These are phyloP conservation scores for Aspergillus ustus DNA, from an alignment of 2,329 filamentous ascomycete species.

Conservation along the genomic window DNA sequence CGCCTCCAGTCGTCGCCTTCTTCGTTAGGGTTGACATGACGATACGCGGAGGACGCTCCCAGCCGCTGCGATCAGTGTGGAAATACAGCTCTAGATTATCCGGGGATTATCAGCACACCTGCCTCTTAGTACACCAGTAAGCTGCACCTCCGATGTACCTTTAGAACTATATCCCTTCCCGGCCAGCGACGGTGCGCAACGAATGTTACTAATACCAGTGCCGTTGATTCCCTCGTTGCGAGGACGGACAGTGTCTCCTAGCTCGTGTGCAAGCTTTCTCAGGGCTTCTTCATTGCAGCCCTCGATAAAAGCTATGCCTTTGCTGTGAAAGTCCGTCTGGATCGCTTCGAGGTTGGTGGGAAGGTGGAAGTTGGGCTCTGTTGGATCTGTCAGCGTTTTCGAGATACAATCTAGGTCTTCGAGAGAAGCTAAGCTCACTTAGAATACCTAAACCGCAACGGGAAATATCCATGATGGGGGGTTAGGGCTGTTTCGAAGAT, in stretches of 20 bases:
- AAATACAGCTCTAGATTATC: slow-evolving; percentile 16
- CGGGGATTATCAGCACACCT: not conserved
- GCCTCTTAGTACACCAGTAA: not conserved
- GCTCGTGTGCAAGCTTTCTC: slow-evolving; percentile 3
- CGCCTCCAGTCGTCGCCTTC: slow-evolving; percentile 14
- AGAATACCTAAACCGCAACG: slow-evolving; percentile 11
- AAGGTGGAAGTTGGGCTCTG: slow-evolving; percentile 14
- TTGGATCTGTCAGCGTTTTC: not conserved
- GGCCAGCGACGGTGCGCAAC: slow-evolving; percentile 8
- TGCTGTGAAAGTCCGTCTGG: slow-evolving; percentile 10
- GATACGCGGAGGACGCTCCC: slow-evolving; percentile 18
- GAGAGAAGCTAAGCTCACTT: not conserved
- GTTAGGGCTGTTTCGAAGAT: not conserved
- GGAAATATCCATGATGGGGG: slow-evolving; percentile 4
- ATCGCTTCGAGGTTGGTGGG: slow-evolving; percentile 13
- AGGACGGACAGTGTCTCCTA: slow-evolving; percentile 17
- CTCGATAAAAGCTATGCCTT: slow-evolving; percentile 19
- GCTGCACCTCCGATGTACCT: not conserved
- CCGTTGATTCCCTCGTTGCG: slow-evolving; percentile 17
- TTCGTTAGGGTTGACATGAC: slow-evolving; percentile 18
- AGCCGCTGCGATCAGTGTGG: slow-evolving; percentile 22
- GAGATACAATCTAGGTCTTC: not conserved
- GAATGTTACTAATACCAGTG: slow-evolving; percentile 21
- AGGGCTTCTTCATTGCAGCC: slow-evolving; percentile 15
- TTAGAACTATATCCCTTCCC: slow-evolving; percentile 21